Percentiles rank a stretch among this genome's conserved stretches.
phyloP scores from a whole-genome alignment of 2,329 filamentous ascomycete genomes.

The Raffaelea deltoideospora region DNA sequence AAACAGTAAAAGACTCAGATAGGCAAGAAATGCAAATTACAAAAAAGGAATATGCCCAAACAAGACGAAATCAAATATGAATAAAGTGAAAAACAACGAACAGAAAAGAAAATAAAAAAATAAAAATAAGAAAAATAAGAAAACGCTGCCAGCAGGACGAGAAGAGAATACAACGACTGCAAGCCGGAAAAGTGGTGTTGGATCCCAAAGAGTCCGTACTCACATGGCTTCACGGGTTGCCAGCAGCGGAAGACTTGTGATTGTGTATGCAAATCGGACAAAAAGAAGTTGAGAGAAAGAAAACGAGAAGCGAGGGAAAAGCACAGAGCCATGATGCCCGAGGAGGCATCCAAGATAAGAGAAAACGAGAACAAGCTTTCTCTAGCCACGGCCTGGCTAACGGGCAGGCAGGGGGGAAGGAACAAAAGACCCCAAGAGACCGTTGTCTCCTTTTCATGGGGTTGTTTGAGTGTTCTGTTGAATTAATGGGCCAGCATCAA shows the following conservation, averaged over 20 bases:
- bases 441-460: too few relatives aligned
- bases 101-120: background rate
- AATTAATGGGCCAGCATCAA: too few relatives aligned
- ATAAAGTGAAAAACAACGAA: background rate
- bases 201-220: background rate
- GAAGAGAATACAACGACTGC: conserved; percentile 1
- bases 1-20: too few relatives aligned
- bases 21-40: background rate
- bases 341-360: background rate
- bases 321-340: background rate
- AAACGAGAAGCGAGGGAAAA: background rate
- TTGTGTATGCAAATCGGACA: background rate
- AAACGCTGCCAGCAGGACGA: too few relatives aligned
- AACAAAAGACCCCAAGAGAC: too few relatives aligned
- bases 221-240: background rate
- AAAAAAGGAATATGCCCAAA: background rate
- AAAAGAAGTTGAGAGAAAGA: background rate
- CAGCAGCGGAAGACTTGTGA: background rate
- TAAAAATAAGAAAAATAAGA: background rate
- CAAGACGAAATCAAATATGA: background rate
- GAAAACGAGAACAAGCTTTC: background rate
- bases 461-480: too few relatives aligned
- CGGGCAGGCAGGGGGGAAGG: too few relatives aligned
- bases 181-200: too few relatives aligned
- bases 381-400: background rate